Base-by-base conservation (phyloP, 2,329 filamentous ascomycete species). In the Sporothrix inflata region DNA sequence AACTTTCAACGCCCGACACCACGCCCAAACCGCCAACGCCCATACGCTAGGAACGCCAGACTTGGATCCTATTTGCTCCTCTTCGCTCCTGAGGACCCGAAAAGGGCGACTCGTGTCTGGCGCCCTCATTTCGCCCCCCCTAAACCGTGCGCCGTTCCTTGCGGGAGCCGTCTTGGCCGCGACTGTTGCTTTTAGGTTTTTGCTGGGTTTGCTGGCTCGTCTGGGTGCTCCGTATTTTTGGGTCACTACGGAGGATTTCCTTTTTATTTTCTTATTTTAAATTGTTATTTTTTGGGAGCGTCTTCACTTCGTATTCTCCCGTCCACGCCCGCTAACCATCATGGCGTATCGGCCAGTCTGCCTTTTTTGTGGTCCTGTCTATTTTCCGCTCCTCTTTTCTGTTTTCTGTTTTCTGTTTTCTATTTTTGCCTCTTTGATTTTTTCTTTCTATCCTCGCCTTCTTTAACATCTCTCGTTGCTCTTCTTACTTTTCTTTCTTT, bases 391-490 rank as follows among this genome's bases (percentile, higher is more conserved):
- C 42, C n/a, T 51, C 34, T 16, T 42, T 38, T 55, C 60, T 38
- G n/a, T 53, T 53, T 60, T 30, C 30, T 70, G 51, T n/a, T n/a
- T n/a, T n/a, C n/a, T n/a, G n/a, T 57, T 67, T n/a, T 70, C 40
- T 61, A 53, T 69, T 63, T 38, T 69, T 53, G 34, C 65, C 27
- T 27, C 27, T 34, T 60, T 4, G 5, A 27, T 49, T n/a, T 45
- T 61, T 51, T 47, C 14, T 71, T 21, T 47, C 19, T 8, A 19
- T 61, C 53, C 19, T 69, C 34, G 16, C 21, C 19, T 4, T 30
- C 34, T 45, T 70, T 34, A 45, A 12, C 51, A 57, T 19, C 49
- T 5, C 38, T 30, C 3, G 16, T 42, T 40, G 60, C 60, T 21
- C 30, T 19, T 24, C 19, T 61, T 45, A 3, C 21, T 24, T 49